phyloP scores from a whole-genome alignment of 2,329 filamentous ascomycete genomes.

The Esteya vermicola region DNA sequence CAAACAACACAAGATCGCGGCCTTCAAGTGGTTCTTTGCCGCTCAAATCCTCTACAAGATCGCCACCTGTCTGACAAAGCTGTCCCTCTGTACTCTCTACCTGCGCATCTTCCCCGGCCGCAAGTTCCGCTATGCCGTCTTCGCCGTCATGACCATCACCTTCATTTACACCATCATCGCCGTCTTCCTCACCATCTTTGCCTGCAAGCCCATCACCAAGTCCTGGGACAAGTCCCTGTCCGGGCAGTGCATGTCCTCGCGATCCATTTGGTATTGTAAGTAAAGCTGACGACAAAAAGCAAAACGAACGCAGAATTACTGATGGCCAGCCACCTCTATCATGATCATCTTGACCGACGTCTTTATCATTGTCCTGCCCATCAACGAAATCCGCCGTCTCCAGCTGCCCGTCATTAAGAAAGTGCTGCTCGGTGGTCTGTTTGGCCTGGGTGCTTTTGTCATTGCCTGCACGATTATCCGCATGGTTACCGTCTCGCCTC shows the following conservation, averaged over 20 bases:
- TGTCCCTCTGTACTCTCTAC: slow-evolving; percentile 12
- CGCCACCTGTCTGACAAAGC: slow-evolving; percentile 2
- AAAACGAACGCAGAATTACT: too few species aligned
- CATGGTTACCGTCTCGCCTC: slow-evolving; percentile 2
- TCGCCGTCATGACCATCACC: slow-evolving; percentile 6
- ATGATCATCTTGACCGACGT: slow-evolving; percentile 9
- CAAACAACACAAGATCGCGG: background rate
- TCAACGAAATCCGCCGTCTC: slow-evolving; percentile 8
- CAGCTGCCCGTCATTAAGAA: slow-evolving; percentile 3
- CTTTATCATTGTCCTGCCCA: slow-evolving; percentile 9
- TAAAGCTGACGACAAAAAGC: too few species aligned
- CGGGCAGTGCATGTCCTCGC: slow-evolving; percentile 4
- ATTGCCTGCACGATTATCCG: slow-evolving; percentile 3
- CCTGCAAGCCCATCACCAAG: slow-evolving; percentile 24
- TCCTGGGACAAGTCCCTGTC: slow-evolving; percentile 14
- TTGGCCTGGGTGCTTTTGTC: slow-evolving; percentile 2
- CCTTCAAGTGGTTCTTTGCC: slow-evolving; percentile 10
- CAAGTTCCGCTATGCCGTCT: slow-evolving; percentile 8
- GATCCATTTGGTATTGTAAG: slow-evolving; percentile 1
- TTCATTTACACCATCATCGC: slow-evolving; percentile 12
- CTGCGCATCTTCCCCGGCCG: slow-evolving; percentile 13
- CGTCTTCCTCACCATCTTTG: slow-evolving; percentile 15
- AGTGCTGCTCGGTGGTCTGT: background rate
- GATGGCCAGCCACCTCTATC: slow-evolving; percentile 5
- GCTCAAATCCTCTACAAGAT: slow-evolving; percentile 10